Percentiles rank a stretch among this genome's conserved stretches.
These are phyloP conservation scores for Scheffersomyces stipitis DNA, from an alignment of 805 yeast species.

Conservation along the genomic window DNA sequence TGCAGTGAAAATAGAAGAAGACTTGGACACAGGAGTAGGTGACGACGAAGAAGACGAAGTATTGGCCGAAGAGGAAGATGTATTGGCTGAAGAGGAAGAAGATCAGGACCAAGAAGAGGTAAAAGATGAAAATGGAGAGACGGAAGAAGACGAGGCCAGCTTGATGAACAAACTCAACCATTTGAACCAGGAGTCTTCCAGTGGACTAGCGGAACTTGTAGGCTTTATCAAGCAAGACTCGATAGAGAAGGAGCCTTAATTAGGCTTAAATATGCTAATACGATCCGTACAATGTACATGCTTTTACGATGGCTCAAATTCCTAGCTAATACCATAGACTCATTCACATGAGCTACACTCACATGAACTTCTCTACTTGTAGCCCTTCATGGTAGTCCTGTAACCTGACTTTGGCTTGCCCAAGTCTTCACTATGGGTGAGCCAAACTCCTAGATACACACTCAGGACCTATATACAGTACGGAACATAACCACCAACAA, in stretches of 20 bases:
- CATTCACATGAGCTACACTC: no score
- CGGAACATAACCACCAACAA: no score
- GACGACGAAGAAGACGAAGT: slow-evolving; percentile 23
- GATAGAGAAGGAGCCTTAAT: slow-evolving; percentile 5
- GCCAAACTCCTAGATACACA: no score
- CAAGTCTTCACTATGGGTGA: no score
- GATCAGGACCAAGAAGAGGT: slow-evolving; percentile 9
- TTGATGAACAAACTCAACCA: slow-evolving; percentile 35
- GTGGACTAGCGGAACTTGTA: slow-evolving; percentile 26
- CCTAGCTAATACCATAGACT: no score
- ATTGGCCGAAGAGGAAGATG: slow-evolving; percentile 23
- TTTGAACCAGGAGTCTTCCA: slow-evolving; percentile 36
- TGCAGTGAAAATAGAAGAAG: slow-evolving; percentile 20
- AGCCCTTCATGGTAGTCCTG: no score
- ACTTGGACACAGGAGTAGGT: slow-evolving; percentile 11
- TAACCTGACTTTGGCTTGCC: no score
- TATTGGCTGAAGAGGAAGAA: slow-evolving; percentile 18
- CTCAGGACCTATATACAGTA: no score
- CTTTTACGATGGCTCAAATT: no score
- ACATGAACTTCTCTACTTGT: no score
- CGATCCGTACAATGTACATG: no score
- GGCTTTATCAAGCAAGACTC: slow-evolving; percentile 41
- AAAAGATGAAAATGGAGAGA: slow-evolving; percentile 7
- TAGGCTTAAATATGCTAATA: no score
- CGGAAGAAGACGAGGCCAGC: slow-evolving; percentile 19